A percentile compares a stretch with the other conserved stretches of the same genome.
Conservation (phyloP, 1,139 yeast species). For the Blastobotrys elegans region DNA sequence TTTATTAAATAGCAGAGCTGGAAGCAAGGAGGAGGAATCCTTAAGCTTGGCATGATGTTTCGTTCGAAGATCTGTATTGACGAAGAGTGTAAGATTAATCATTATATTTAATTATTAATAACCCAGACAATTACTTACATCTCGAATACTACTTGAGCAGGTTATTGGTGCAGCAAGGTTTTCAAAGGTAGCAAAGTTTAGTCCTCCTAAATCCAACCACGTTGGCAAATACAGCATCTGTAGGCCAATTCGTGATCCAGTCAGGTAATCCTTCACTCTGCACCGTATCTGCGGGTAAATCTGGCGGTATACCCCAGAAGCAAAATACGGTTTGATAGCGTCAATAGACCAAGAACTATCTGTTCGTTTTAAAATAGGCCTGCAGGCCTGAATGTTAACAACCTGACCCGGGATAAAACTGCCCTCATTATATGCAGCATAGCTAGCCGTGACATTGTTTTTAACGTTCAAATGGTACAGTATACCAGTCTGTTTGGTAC, state of each 20-base stretch:
- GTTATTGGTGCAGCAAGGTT: no score
- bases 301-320: neutral
- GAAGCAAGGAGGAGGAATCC: no score
- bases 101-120: no score
- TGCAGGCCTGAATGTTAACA: neutral
- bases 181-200: neutral
- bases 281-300: neutral
- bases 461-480: constrained; percentile 8
- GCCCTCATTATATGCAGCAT: neutral
- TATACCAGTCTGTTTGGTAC: neutral
- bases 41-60: no score
- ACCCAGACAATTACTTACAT: no score
- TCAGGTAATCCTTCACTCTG: neutral
- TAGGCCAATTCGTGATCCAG: neutral
- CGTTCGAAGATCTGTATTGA: no score
- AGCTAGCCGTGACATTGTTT: neutral
- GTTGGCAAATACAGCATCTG: neutral
- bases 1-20: no score
- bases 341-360: neutral
- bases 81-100: no score
- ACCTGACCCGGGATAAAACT: neutral
- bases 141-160: no score
- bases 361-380: neutral
- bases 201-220: neutral
- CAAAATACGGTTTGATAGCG: neutral